Conservation (phyloP, 345 rosid genomes). For the Rhodomyrtus tomentosa region DNA sequence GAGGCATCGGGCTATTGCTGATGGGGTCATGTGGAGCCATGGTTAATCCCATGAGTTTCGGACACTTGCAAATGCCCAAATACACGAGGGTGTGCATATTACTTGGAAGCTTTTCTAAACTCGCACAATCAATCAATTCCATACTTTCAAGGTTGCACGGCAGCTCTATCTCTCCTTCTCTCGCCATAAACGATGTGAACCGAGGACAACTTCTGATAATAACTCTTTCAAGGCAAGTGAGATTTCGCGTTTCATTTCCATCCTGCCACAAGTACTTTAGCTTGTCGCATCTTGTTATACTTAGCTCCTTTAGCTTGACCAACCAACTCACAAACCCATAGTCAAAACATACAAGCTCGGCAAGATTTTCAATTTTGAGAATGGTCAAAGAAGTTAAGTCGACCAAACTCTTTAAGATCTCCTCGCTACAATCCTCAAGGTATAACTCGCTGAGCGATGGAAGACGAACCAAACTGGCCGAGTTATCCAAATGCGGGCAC, state of each 20-base stretch:
- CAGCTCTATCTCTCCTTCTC: not conserved
- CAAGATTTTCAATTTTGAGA: not conserved
- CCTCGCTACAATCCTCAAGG: not conserved
- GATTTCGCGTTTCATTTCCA: not conserved
- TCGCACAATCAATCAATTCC: not conserved
- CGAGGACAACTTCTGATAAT: accelerated
- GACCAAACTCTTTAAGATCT: not conserved
- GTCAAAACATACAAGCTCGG: not conserved
- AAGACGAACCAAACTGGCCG: not conserved
- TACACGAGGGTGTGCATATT: not conserved
- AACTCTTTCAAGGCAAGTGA: not conserved
- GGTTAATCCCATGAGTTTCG: not conserved
- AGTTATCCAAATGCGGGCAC: not conserved
- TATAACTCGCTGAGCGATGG: not conserved
- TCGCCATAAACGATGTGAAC: not conserved
- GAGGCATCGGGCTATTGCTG: not conserved
- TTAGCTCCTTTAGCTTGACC: not conserved
- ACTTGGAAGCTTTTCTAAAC: not conserved
- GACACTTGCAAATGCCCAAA: not conserved
- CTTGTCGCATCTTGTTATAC: accelerated
- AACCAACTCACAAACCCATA: not conserved
- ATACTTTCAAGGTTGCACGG: not conserved
- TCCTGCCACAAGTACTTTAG: not conserved
- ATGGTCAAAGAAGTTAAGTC: not conserved
- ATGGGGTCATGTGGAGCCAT: not conserved